A percentile compares a stretch with the other conserved stretches of the same genome.
Conservation (phyloP, 2,329 filamentous ascomycete genomes). For the Teratosphaeria viscida region DNA sequence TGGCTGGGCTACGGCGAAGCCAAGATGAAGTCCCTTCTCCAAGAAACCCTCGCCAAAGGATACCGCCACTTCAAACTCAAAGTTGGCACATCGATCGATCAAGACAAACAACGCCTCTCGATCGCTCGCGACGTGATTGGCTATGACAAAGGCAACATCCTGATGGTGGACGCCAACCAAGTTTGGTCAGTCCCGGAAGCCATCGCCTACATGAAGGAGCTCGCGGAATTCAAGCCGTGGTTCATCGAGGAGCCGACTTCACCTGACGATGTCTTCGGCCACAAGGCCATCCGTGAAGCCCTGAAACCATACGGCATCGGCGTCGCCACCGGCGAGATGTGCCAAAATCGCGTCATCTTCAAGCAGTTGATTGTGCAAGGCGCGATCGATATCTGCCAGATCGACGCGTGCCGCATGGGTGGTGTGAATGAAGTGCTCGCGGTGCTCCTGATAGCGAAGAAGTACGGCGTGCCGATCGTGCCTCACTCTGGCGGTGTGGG, state of each 20-base stretch:
- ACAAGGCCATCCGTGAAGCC: slow-evolving; percentile 74
- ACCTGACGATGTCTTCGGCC: slow-evolving; percentile 80
- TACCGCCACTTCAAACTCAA: slow-evolving; percentile 87
- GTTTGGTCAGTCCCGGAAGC: slow-evolving; percentile 83
- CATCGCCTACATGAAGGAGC: slow-evolving; percentile 72
- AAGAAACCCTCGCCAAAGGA: slow-evolving; percentile 66
- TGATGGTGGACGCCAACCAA: slow-evolving; percentile 92
- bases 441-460: slow-evolving; percentile 76
- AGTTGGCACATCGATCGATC: slow-evolving; percentile 63
- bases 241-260: slow-evolving; percentile 93
- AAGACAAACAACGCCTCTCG: slow-evolving; percentile 56
- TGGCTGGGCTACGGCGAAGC: slow-evolving; percentile 88
- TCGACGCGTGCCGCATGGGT: slow-evolving; percentile 80
- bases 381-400: slow-evolving; percentile 79
- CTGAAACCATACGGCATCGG: slow-evolving; percentile 65
- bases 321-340: slow-evolving; percentile 89
- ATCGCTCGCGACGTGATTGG: slow-evolving; percentile 74
- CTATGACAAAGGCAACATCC: slow-evolving; percentile 68
- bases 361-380: slow-evolving; percentile 76
- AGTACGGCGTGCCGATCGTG: slow-evolving; percentile 70
- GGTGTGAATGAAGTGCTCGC: slow-evolving; percentile 87
- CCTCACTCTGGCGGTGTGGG: slow-evolving; percentile 85
- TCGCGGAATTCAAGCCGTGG: slow-evolving; percentile 76
- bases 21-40: slow-evolving; percentile 66
- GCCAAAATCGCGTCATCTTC: slow-evolving; percentile 88